Evolutionary conservation across 805 yeast genomes (phyloP).

Genomic region (Gaillardinia entomophila): DNA sequence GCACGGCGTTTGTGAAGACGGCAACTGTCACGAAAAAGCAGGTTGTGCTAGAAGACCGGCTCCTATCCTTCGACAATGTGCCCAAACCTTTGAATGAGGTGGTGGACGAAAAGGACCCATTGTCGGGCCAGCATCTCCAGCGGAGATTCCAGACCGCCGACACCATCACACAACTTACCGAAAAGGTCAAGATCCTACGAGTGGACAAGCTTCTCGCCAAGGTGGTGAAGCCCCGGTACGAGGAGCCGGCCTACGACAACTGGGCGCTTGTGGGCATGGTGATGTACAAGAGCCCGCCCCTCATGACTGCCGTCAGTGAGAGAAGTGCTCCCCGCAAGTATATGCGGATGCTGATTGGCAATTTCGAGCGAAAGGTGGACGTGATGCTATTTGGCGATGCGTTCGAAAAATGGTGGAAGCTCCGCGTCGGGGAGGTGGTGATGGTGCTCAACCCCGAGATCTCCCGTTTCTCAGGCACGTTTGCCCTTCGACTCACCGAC

Average conservation of each 20-base stretch:
- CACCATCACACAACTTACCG: constrained; percentile 31
- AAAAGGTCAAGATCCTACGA: constrained; percentile 49
- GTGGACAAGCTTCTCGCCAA: constrained; percentile 58
- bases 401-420: constrained; percentile 65
- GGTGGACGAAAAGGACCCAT: constrained; percentile 38
- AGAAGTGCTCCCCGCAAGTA: constrained; percentile 41
- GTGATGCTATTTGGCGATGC: constrained; percentile 63
- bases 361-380: constrained; percentile 56
- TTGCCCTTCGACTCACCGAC: constrained; percentile 52
- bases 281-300: constrained; percentile 49
- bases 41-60: background rate
- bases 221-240: constrained; percentile 58
- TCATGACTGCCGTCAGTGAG: constrained; percentile 26
- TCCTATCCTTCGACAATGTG: background rate
- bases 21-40: background rate
- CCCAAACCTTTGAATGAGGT: background rate
- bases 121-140: constrained; percentile 33
- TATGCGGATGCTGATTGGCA: constrained; percentile 59
- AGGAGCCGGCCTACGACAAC: constrained; percentile 65
- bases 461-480: constrained; percentile 19
- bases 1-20: background rate
- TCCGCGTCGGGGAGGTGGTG: constrained; percentile 68
- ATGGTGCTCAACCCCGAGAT: constrained; percentile 72
- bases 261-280: constrained; percentile 79
- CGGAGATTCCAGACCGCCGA: constrained; percentile 40